A percentile compares a stretch with the other conserved stretches of the same genome.
Evolutionary conservation across 2,329 filamentous ascomycete species (phyloP).

Genomic region (Penicillium hordei): DNA sequence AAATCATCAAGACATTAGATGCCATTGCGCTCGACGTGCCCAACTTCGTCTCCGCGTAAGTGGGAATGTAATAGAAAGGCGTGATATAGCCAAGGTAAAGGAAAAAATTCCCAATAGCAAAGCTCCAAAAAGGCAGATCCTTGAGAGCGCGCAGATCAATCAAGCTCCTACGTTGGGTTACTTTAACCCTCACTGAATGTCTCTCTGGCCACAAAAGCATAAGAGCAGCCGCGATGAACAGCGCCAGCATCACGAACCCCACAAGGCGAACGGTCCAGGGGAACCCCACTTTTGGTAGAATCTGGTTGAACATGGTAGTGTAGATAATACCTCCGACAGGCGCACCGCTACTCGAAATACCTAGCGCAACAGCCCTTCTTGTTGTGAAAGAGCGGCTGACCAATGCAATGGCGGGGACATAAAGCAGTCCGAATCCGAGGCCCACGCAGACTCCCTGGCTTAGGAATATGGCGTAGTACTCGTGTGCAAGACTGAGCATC

Average conservation of each 20-base stretch:
- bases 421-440: conserved; percentile 41
- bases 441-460: conserved; percentile 51
- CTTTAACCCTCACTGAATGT: not conserved
- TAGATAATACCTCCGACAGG: conserved; percentile 59
- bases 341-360: conserved; percentile 55
- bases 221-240: conserved; percentile 11
- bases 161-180: conserved; percentile 28
- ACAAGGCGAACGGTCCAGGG: conserved; percentile 57
- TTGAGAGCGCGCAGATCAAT: conserved; percentile 49
- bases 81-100: conserved; percentile 50
- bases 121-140: conserved; percentile 47
- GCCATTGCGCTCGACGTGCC: conserved; percentile 40
- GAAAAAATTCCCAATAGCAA: conserved; percentile 34
- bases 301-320: conserved; percentile 51
- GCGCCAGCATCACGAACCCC: conserved; percentile 53
- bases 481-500: conserved; percentile 38
- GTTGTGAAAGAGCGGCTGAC: conserved; percentile 55
- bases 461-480: conserved; percentile 37
- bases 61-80: conserved; percentile 46
- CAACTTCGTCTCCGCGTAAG: conserved; percentile 34
- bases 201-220: conserved; percentile 23
- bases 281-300: conserved; percentile 57
- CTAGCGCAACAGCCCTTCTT: conserved; percentile 54
- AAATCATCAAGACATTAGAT: conserved; percentile 60
- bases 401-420: conserved; percentile 47